These are phyloP conservation scores for Cyclotella sp. DNA, from an alignment of 108 stramenopile species.

Conservation along the genomic window DNA sequence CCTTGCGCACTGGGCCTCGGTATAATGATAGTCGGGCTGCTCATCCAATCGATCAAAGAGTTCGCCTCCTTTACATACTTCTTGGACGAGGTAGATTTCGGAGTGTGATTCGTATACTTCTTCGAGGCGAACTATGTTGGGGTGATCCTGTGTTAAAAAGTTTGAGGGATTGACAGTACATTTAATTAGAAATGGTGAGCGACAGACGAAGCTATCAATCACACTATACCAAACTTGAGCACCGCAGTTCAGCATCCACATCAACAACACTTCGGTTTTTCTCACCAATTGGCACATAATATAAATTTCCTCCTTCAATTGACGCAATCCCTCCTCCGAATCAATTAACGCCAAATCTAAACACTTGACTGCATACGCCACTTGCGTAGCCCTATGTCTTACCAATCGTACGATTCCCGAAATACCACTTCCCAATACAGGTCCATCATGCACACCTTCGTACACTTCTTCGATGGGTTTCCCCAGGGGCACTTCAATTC, in stretches of 20 bases:
- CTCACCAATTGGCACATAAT: conserved; percentile 88
- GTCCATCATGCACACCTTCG: conserved; percentile 84
- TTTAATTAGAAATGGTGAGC: too few relatives aligned
- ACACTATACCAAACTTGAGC: not conserved
- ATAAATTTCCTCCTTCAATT: conserved; percentile 85
- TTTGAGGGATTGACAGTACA: not conserved
- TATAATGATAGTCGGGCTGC: conserved; percentile 91
- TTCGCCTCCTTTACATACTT: conserved; percentile 96
- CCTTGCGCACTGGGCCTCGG: conserved; percentile 87
- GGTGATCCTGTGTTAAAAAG: conserved; percentile 65
- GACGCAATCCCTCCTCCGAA: conserved; percentile 71
- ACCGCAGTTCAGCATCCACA: not conserved
- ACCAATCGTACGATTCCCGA: conserved; percentile 82
- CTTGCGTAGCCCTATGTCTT: conserved; percentile 71
- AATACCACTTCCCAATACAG: conserved; percentile 82
- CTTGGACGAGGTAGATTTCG: conserved; percentile 91
- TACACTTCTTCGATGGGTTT: conserved; percentile 91
- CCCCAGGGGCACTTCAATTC: conserved; percentile 87
- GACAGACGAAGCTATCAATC: not conserved
- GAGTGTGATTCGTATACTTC: conserved; percentile 86
- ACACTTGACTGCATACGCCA: conserved; percentile 86
- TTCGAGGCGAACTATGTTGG: conserved; percentile 86
- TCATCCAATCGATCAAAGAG: conserved; percentile 94
- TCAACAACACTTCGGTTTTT: not conserved
- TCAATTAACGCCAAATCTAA: conserved; percentile 83